Evolutionary conservation across 208 protist species (phyloP).

Genomic region (Trypanosoma vivax): DNA sequence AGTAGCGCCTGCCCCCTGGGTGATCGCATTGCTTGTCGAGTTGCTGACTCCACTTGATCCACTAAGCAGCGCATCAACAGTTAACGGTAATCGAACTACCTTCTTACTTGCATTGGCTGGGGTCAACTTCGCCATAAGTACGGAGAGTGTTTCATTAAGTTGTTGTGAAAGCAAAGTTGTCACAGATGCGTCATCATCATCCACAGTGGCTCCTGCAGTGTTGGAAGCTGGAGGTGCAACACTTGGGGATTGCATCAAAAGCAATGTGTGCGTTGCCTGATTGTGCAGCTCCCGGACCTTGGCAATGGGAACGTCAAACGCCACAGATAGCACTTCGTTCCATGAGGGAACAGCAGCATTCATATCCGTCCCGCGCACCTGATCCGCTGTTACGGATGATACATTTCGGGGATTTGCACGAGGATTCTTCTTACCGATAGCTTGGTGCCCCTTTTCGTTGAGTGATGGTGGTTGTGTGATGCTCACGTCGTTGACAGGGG

Average conservation of each 20-base stretch:
- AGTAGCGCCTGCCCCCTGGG: not conserved
- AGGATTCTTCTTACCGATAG: not conserved
- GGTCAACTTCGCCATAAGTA: constrained; percentile 4
- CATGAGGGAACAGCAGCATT: not conserved
- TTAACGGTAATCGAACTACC: not conserved
- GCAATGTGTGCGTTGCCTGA: constrained; percentile 21
- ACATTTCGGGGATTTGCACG: too few relatives aligned
- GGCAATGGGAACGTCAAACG: constrained; percentile 25
- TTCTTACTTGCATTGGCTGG: not conserved
- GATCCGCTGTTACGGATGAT: too few relatives aligned
- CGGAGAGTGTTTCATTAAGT: constrained; percentile 8
- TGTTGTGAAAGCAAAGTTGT: constrained; percentile 8
- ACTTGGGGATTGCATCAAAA: constrained; percentile 16
- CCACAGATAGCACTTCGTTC: constrained; percentile 17
- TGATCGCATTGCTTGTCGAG: not conserved
- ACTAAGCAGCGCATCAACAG: not conserved
- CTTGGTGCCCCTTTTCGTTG: constrained; percentile 7
- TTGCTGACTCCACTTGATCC: not conserved
- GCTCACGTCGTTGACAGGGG: constrained; percentile 43
- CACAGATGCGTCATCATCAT: constrained; percentile 5
- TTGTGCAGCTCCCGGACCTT: constrained; percentile 24
- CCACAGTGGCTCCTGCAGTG: not conserved
- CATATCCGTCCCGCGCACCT: not conserved
- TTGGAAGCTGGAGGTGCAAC: not conserved
- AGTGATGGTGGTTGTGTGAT: constrained; percentile 24